These are phyloP conservation scores for Carex kokanica DNA, from an alignment of 176 grass and related monocot genomes.

Conservation along the genomic window DNA sequence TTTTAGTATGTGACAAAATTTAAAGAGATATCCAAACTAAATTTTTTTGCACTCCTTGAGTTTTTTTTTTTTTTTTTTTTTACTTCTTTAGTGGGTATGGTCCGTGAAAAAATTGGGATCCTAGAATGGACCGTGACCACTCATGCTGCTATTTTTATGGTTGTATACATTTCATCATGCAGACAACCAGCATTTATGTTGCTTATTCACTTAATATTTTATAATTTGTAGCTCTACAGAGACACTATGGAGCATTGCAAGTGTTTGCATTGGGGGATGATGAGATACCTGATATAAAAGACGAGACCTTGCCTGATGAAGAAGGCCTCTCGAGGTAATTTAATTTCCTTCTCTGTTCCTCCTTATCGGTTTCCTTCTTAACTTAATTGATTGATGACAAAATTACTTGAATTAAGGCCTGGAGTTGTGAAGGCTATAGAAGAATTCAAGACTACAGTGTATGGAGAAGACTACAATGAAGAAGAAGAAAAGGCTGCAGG, in stretches of 20 bases:
- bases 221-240: constrained; percentile 69
- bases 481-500: constrained; percentile 48
- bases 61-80: neutral
- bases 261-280: constrained; percentile 85
- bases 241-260: constrained; percentile 91
- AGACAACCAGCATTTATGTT: neutral
- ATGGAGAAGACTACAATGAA: constrained; percentile 86
- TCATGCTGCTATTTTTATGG: neutral
- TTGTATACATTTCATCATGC: neutral
- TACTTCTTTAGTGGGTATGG: neutral
- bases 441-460: constrained; percentile 71
- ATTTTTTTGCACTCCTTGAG: neutral
- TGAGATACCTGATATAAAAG: constrained; percentile 90
- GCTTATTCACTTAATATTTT: neutral
- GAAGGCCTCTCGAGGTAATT: constrained; percentile 65
- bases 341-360: constrained; percentile 15
- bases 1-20: neutral
- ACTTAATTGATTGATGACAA: neutral
- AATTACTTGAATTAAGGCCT: constrained; percentile 42
- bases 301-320: constrained; percentile 88
- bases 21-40: neutral
- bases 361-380: constrained; percentile 14
- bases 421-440: constrained; percentile 61
- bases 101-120: neutral
- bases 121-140: neutral